A percentile compares a stretch with the other conserved stretches of the same genome.
phyloP scores from a whole-genome alignment of 2,329 filamentous ascomycete species.

The Colletotrichum trifolii region DNA sequence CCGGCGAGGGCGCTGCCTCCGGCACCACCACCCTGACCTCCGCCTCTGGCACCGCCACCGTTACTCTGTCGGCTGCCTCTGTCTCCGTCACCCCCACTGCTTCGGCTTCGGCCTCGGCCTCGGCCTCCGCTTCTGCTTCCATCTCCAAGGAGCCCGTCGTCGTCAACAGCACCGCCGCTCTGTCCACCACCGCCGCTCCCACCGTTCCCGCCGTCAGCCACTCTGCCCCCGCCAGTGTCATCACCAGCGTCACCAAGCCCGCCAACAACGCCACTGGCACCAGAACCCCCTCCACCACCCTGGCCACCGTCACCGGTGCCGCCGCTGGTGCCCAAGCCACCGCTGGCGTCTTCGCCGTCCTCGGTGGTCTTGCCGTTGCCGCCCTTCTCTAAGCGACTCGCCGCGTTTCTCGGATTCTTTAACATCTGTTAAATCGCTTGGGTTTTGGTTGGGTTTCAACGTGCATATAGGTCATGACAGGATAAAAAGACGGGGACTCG shows the following conservation, averaged over 20 bases:
- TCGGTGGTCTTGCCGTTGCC: constrained; percentile 37
- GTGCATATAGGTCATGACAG: constrained; percentile 36
- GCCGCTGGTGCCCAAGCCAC: constrained; percentile 32
- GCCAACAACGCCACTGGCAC: constrained; percentile 32
- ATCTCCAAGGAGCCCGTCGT: constrained; percentile 38
- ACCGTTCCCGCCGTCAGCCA: constrained; percentile 33
- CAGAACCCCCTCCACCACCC: constrained; percentile 19
- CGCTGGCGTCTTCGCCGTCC: constrained; percentile 36
- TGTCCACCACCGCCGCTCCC: constrained; percentile 37
- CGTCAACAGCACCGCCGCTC: constrained; percentile 40
- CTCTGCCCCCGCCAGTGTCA: constrained; percentile 39
- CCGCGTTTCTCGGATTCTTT: constrained; percentile 32
- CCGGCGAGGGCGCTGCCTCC: constrained; percentile 39
- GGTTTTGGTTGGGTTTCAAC: constrained; percentile 31
- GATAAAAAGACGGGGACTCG: constrained; percentile 35
- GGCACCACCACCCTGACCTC: constrained; percentile 42
- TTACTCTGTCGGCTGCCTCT: constrained; percentile 43
- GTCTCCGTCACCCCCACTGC: constrained; percentile 46
- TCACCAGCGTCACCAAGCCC: constrained; percentile 38
- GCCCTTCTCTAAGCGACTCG: constrained; percentile 32
- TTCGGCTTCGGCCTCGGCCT: constrained; percentile 25
- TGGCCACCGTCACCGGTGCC: constrained; percentile 23
- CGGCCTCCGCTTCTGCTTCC: constrained; percentile 38
- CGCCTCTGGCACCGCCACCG: constrained; percentile 40
- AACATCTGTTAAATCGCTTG: constrained; percentile 34